Conservation (phyloP, 495 filamentous ascomycete species). For the Oleoguttula mirabilis region DNA sequence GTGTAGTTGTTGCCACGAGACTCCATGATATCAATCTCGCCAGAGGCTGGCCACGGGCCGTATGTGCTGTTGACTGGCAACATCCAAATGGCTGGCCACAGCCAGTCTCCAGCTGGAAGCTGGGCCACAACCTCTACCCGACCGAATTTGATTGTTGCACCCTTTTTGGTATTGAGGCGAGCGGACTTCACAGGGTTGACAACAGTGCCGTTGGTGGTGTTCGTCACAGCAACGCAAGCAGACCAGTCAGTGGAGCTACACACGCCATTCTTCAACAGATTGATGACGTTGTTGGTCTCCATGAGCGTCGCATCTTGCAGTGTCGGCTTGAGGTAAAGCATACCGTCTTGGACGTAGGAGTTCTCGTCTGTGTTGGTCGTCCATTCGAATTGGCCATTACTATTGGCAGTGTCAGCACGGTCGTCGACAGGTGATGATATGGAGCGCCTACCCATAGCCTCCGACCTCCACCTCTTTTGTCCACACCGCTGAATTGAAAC, state of each 20-base stretch:
- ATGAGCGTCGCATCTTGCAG: conserved; percentile 56
- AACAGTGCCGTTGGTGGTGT: conserved; percentile 57
- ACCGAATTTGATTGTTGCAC: conserved; percentile 65
- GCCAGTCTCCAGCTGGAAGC: conserved; percentile 66
- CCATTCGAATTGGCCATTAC: conserved; percentile 70
- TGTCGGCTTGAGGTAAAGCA: conserved; percentile 64
- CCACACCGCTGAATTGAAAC: conserved; percentile 47
- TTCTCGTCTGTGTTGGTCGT: conserved; percentile 62
- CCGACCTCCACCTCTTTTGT: conserved; percentile 66
- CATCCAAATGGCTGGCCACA: conserved; percentile 92
- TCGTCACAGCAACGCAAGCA: conserved; percentile 54
- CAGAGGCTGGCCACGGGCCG: conserved; percentile 65
- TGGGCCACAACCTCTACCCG: conserved; percentile 68
- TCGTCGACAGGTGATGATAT: background rate
- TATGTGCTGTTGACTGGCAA: conserved; percentile 61
- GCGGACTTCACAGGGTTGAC: conserved; percentile 70
- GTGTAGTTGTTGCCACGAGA: conserved; percentile 67
- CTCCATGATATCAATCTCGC: conserved; percentile 80
- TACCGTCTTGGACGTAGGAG: conserved; percentile 54
- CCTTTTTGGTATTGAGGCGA: conserved; percentile 58
- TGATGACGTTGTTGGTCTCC: conserved; percentile 47
- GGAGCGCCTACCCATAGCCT: conserved; percentile 66
- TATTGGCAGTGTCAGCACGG: conserved; percentile 27
- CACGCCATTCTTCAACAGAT: conserved; percentile 50
- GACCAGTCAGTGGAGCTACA: conserved; percentile 46